Base-by-base conservation (phyloP, 495 filamentous ascomycete genomes). In the Hyaloscypha hepaticicola region DNA sequence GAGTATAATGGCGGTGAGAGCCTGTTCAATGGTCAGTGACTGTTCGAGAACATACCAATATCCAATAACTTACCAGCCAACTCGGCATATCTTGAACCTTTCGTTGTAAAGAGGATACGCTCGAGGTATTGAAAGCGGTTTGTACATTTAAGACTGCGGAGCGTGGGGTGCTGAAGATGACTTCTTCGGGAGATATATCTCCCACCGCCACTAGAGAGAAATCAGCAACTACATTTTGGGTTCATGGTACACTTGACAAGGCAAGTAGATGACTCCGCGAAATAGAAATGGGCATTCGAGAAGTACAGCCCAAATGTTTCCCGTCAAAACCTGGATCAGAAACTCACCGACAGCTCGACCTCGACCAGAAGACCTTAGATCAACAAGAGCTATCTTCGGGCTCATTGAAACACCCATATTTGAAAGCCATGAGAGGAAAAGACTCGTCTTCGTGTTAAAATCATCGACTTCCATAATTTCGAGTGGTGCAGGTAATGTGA, bases 1-100 rank as follows among this genome's bases (percentile, higher is more conserved):
- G 12, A 96, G 82, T 83, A 97, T 86, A 51, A 90, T 83, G 14
- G 95, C 77, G 67, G 96, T 93, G 8, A 97, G 76, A 0, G 75
- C 60, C 71, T 73, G 31, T 38, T 5, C 56, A 24, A 22, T n/a
- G 29, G 22, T 59, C 33, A 58, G 41, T 31, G 34, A 50, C 29
- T 56, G n/a, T 7, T 41, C 22, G 48, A 19, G 27, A 0, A 8
- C 8, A 33, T 29, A 58, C 19, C 6, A 25, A 16, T 9, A 45
- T 45, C 38, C 4, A 24, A 60, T 27, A 25, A 14, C 60, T 27
- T 48, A 73, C 71, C 64, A 71, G 60, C 71, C 71, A 73, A 31
- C 26, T 55, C 11, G 71, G 69, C 57, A 73, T 48, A 22, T 50
- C 38, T 0, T 2, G 11, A 31, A 70, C 29, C 14, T 60, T 52